These are phyloP conservation scores for Dryas octopetala DNA, from an alignment of 306 rosid species.

Conservation along the genomic window DNA sequence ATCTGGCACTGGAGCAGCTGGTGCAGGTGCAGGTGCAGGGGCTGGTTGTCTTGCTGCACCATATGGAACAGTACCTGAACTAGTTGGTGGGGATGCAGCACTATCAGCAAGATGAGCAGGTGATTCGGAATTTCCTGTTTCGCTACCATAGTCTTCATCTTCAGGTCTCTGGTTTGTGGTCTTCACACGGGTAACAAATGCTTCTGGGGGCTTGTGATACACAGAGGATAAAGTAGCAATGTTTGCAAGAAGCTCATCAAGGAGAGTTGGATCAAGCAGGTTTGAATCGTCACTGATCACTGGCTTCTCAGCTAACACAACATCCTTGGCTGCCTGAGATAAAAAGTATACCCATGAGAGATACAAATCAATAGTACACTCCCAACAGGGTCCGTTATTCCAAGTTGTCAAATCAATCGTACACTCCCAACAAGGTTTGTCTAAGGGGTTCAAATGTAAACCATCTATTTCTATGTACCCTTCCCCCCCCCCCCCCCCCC, in stretches of 20 bases:
- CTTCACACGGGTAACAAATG: constrained; percentile 80
- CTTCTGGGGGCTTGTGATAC: constrained; percentile 99
- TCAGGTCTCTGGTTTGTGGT: constrained; percentile 66
- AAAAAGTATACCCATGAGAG: constrained; percentile 33
- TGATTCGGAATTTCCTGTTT: constrained; percentile 72
- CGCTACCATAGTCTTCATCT: constrained; percentile 90
- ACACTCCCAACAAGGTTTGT: neutral
- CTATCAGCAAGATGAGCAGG: constrained; percentile 54
- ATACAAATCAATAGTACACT: constrained; percentile 9
- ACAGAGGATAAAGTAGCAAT: constrained; percentile 96
- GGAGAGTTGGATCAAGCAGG: constrained; percentile 84
- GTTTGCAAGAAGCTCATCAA: constrained; percentile 96
- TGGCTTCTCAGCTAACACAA: constrained; percentile 98
- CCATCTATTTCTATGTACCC: no score
- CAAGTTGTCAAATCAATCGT: constrained; percentile 14
- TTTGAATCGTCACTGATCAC: constrained; percentile 94
- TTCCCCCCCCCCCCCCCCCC: neutral
- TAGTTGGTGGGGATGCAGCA: constrained; percentile 57
- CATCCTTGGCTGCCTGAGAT: constrained; percentile 98
- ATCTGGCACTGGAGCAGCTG: constrained; percentile 78
- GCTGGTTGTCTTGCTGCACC: constrained; percentile 48
- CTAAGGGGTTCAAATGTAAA: neutral
- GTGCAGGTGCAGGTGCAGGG: constrained; percentile 50
- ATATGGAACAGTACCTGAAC: constrained; percentile 44
- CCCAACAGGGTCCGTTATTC: neutral